phyloP scores from a whole-genome alignment of 73 alveolate genomes.

The Blepharisma stoltei region DNA sequence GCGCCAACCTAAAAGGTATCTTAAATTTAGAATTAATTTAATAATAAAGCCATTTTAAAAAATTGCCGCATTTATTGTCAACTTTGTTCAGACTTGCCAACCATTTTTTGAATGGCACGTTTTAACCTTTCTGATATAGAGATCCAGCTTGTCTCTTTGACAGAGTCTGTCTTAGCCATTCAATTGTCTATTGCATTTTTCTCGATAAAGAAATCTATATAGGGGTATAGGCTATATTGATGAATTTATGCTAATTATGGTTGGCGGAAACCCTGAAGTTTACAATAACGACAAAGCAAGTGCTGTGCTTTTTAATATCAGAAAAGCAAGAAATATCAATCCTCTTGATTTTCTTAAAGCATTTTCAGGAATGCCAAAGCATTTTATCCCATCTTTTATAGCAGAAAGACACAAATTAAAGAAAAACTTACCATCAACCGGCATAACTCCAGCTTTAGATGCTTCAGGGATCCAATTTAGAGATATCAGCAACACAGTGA shows the following conservation, averaged over 20 bases:
- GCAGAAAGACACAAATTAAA: neutral
- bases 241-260: constrained; percentile 3
- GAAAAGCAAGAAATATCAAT: neutral
- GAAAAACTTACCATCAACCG: neutral
- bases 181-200: too few species aligned
- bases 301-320: neutral
- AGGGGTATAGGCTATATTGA: too few species aligned
- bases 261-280: neutral
- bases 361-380: constrained; percentile 9
- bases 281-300: neutral
- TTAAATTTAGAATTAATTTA: too few species aligned
- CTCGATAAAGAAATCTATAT: too few species aligned
- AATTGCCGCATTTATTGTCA: too few species aligned
- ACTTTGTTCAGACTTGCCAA: too few species aligned
- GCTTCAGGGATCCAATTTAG: constrained; percentile 17
- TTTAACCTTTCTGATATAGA: too few species aligned
- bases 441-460: neutral
- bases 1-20: too few species aligned
- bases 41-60: too few species aligned
- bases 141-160: too few species aligned
- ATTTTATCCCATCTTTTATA: constrained; percentile 22
- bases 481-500: neutral
- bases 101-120: too few species aligned
- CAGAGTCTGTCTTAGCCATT: too few species aligned
- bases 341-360: constrained; percentile 1